A percentile compares a stretch with the other conserved stretches of the same genome.
These are phyloP conservation scores for Tolypocladium tundrense DNA, from an alignment of 2,329 filamentous ascomycete genomes.

Conservation along the genomic window DNA sequence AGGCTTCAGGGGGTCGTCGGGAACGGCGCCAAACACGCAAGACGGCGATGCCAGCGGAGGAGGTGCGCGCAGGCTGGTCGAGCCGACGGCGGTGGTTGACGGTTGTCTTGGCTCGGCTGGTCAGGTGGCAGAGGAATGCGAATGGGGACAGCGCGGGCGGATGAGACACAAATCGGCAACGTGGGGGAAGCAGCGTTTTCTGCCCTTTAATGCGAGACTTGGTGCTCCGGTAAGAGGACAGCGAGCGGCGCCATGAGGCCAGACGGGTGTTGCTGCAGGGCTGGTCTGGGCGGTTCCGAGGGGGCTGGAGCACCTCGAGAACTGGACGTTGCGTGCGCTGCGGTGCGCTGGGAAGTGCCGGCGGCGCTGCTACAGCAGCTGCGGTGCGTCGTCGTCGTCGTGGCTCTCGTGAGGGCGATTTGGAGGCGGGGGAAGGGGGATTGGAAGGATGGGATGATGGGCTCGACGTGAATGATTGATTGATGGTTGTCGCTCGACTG, in stretches of 20 bases:
- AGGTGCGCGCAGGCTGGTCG: not conserved
- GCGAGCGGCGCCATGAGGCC: constrained; percentile 6
- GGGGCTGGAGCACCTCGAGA: not conserved
- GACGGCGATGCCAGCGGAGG: not conserved
- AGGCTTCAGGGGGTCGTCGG: not conserved
- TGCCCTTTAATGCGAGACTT: constrained; percentile 3
- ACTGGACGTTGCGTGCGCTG: not conserved
- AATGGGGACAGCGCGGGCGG: not conserved
- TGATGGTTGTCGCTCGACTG: not conserved
- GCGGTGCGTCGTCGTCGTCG: not conserved
- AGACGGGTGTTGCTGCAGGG: not conserved
- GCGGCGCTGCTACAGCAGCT: not conserved
- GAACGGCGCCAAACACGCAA: not conserved
- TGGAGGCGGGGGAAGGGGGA: not conserved
- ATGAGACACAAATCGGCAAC: constrained; percentile 1
- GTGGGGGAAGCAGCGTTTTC: not conserved
- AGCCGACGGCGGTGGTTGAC: not conserved
- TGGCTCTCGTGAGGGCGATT: not conserved
- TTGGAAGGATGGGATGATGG: not conserved
- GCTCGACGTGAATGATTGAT: not conserved
- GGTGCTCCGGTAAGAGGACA: constrained; percentile 4
- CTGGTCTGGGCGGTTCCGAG: not conserved
- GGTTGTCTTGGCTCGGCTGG: not conserved
- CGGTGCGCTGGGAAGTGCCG: not conserved
- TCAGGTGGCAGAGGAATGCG: not conserved